Evolutionary conservation across 768 basidiomycete species (phyloP).

Genomic region (Collybia sp.): DNA sequence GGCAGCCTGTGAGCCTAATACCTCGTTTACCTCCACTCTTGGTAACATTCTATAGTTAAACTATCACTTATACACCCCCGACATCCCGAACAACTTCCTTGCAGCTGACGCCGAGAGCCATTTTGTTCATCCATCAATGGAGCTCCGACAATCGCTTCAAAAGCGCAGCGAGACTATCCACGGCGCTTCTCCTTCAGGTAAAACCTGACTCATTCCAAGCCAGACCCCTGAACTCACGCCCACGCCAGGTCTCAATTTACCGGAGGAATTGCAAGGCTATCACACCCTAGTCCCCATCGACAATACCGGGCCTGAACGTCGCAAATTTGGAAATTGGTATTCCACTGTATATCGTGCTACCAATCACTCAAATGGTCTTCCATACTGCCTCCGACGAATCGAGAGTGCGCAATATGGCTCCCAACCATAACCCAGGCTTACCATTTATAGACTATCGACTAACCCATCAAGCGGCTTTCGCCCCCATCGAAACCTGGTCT

Average conservation of each 20-base stretch:
- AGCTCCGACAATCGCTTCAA: slow-evolving; percentile 40
- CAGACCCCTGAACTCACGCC: slow-evolving; percentile 19
- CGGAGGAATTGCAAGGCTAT: slow-evolving; percentile 88
- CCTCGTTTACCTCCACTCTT: slow-evolving; percentile 1
- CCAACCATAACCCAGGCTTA: slow-evolving; percentile 4
- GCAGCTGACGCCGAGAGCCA: slow-evolving; percentile 45
- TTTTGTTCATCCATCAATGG: slow-evolving; percentile 56
- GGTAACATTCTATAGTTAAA: slow-evolving; percentile 54
- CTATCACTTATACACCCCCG: slow-evolving; percentile 87
- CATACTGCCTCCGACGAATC: slow-evolving; percentile 77
- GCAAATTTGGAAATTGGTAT: slow-evolving; percentile 82
- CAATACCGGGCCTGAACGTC: slow-evolving; percentile 45
- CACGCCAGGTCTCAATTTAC: slow-evolving; percentile 52
- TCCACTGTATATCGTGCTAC: slow-evolving; percentile 83
- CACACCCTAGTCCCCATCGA: slow-evolving; percentile 85
- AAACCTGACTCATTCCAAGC: background rate
- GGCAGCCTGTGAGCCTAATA: slow-evolving; percentile 61
- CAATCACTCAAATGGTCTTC: slow-evolving; percentile 67
- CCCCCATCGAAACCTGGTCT: slow-evolving; percentile 81
- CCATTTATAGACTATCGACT: slow-evolving; percentile 70
- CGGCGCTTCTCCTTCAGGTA: slow-evolving; percentile 35
- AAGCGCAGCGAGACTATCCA: slow-evolving; percentile 66
- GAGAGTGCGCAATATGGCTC: slow-evolving; percentile 58
- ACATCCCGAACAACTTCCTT: slow-evolving; percentile 51
- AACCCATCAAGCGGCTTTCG: slow-evolving; percentile 76